Evolutionary conservation across 441 rosid species (phyloP).

Genomic region (Hura crepitans): DNA sequence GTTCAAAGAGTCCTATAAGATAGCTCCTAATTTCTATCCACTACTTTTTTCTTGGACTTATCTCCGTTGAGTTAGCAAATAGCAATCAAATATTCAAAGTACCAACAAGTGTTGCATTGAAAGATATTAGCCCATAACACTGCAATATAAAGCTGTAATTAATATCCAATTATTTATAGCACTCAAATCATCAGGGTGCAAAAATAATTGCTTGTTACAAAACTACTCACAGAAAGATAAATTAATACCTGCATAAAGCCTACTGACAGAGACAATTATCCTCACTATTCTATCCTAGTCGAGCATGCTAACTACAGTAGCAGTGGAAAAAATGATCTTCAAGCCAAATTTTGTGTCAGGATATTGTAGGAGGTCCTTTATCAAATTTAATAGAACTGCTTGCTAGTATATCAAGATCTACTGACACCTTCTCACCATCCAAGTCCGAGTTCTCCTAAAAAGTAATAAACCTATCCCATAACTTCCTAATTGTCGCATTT

Average conservation of each 20-base stretch:
- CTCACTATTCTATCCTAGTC: constrained; percentile 99
- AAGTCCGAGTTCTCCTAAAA: too few species aligned
- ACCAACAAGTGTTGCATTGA: constrained; percentile 74
- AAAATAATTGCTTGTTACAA: background rate
- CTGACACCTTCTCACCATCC: constrained; percentile 85
- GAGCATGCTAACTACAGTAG: constrained; percentile 75
- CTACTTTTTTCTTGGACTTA: constrained; percentile 85
- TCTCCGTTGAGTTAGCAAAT: constrained; percentile 84
- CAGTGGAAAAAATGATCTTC: constrained; percentile 56
- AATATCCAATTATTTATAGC: background rate
- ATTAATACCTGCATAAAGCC: constrained; percentile 89
- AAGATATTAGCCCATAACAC: constrained; percentile 20
- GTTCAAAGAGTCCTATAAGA: constrained; percentile 96
- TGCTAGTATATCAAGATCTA: constrained; percentile 81
- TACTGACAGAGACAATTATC: constrained; percentile 75
- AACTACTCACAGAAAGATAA: too few species aligned
- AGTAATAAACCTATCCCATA: too few species aligned
- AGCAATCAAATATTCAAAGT: constrained; percentile 89
- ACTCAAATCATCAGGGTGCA: constrained; percentile 4
- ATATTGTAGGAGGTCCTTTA: constrained; percentile 96
- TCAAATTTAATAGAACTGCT: constrained; percentile 85
- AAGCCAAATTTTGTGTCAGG: constrained; percentile 39
- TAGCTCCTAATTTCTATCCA: constrained; percentile 87
- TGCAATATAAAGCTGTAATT: constrained; percentile 15
- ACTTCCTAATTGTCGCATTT: too few species aligned